Base-by-base conservation (phyloP, 805 yeast species). In the Suhomyces prunicola region DNA sequence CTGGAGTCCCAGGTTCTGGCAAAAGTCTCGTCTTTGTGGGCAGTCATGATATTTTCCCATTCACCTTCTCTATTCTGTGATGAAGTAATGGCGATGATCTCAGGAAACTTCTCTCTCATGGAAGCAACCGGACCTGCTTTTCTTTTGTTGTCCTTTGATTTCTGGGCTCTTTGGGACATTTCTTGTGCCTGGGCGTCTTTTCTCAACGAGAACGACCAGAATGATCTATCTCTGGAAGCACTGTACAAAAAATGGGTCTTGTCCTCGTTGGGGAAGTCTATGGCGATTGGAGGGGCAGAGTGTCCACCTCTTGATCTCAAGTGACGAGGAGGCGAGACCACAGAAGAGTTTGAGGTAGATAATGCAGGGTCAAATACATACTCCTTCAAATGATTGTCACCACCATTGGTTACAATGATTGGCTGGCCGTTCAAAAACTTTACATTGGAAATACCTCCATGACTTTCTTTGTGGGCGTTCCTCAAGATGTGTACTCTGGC, bases 271-370 rank as follows among this genome's bases (percentile, higher is more conserved):
- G 96, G 89, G 69, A 94, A 94, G 23, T 76, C 73, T 41, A 94
- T 83, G 5, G 82, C 66, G 0, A 87, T 78, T 2, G 98, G 96
- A 3, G 99, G 96, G 29, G 88, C 87, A 4, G 96, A 84, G 68
- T 94, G 99, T n/a, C 99, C 99, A 62, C 97, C 98, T 66, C 99
- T 82, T 0, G 96, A 88, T 67, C 99, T 83, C 62, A 96, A 76
- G 55, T 86, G 84, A 64, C 99, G 85, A 44, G 99, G 98, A 1
- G 97, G 96, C 10, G 91, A 83, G 5, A 88, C 86, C 31, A 90
- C 83, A 1, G 86, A 75, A 0, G 81, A 61, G 59, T 85, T 82
- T 5, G 86, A 71, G 0, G 87, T 74, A 0, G 92, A 84, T 49
- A 92, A 73, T 1, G 94, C 83, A 2, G 97, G 97, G 70, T 94